Conservation (phyloP, 805 yeast genomes). For the Yamadazyma takamatsuzukensis region DNA sequence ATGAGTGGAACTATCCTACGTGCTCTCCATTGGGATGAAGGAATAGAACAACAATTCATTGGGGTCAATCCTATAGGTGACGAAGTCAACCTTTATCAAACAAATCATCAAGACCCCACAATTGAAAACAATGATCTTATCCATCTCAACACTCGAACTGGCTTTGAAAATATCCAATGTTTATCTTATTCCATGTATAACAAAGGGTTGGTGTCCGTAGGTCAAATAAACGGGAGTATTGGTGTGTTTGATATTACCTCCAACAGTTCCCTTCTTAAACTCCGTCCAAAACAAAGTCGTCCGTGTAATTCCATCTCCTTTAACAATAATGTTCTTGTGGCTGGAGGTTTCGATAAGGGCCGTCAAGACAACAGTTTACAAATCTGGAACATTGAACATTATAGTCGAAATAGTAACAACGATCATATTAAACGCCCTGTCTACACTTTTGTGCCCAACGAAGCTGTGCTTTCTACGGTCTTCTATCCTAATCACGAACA, state of each 20-base stretch:
- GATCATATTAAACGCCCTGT: constrained; percentile 53
- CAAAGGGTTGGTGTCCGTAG: constrained; percentile 66
- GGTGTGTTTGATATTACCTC: constrained; percentile 57
- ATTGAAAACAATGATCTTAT: constrained; percentile 49
- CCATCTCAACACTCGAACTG: constrained; percentile 52
- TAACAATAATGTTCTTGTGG: constrained; percentile 61
- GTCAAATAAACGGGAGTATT: constrained; percentile 68
- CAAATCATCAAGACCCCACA: constrained; percentile 42
- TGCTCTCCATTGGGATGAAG: constrained; percentile 59
- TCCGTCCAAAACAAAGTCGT: constrained; percentile 63
- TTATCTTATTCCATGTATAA: constrained; percentile 54
- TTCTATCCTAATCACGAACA: constrained; percentile 55
- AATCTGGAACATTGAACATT: constrained; percentile 74
- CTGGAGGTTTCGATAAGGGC: constrained; percentile 75
- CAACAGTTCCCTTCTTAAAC: constrained; percentile 31
- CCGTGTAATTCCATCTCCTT: constrained; percentile 76
- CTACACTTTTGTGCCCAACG: constrained; percentile 63
- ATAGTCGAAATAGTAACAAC: constrained; percentile 42
- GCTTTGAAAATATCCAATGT: constrained; percentile 68
- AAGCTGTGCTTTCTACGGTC: constrained; percentile 63
- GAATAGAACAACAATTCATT: constrained; percentile 53
- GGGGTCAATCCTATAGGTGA: constrained; percentile 79
- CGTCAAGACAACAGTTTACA: constrained; percentile 73
- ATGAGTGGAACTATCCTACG: constrained; percentile 63
- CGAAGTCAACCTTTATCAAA: constrained; percentile 65